A percentile compares a stretch with the other conserved stretches of the same genome.
phyloP scores from a whole-genome alignment of 2,329 filamentous ascomycete species.

The Ophiostoma angusticollis region DNA sequence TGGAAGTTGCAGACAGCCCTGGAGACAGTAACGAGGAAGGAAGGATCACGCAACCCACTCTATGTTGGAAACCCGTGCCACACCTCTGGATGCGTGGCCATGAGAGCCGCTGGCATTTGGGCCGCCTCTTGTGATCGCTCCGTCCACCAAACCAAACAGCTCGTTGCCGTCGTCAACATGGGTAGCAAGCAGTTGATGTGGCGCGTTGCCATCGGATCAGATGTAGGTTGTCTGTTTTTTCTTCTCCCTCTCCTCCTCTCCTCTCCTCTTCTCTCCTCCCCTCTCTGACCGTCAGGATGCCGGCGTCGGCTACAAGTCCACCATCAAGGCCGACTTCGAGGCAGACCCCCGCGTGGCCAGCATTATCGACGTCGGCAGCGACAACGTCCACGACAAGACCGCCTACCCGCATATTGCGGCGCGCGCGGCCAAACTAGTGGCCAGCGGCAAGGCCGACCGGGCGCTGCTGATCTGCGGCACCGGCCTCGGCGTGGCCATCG shows the following conservation, averaged over 20 bases:
- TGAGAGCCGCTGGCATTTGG: too few species aligned
- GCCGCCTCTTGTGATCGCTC: too few species aligned
- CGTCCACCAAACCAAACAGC: too few species aligned
- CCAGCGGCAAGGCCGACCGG: slow-evolving; percentile 26
- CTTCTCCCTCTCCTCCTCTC: background rate
- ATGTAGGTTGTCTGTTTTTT: background rate
- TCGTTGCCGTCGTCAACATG: too few species aligned
- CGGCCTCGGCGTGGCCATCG: slow-evolving; percentile 73
- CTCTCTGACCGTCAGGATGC: slow-evolving; percentile 26
- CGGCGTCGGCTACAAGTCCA: slow-evolving; percentile 65
- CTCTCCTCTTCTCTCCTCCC: background rate
- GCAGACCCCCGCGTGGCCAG: slow-evolving; percentile 52
- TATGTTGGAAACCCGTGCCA: too few species aligned
- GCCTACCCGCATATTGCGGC: slow-evolving; percentile 61
- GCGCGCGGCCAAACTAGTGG: slow-evolving; percentile 13
- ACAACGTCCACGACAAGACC: slow-evolving; percentile 55
- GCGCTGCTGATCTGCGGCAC: slow-evolving; percentile 77
- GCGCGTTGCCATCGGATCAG: too few species aligned
- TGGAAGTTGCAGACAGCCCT: too few species aligned
- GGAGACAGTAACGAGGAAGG: too few species aligned
- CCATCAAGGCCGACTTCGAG: slow-evolving; percentile 61
- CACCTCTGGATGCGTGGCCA: too few species aligned
- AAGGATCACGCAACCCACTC: too few species aligned
- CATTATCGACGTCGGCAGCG: slow-evolving; percentile 63
- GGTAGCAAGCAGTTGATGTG: too few species aligned